Conservation (phyloP, 805 yeast species). For the Debaryomyces tyrocola region DNA sequence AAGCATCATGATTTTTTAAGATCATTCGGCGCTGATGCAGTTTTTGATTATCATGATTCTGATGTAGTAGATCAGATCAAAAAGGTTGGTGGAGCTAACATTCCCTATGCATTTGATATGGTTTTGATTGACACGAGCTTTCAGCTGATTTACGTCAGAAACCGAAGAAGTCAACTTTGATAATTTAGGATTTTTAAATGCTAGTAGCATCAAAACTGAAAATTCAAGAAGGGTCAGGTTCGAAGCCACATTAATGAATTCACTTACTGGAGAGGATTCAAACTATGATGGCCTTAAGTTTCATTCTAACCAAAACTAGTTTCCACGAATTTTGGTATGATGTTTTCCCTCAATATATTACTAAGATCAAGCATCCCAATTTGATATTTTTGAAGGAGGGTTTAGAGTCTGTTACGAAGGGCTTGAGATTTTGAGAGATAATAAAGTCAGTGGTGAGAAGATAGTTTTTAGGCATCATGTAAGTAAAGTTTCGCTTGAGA, state of each 20-base stretch:
- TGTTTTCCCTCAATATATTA: constrained; percentile 17
- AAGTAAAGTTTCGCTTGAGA: no score
- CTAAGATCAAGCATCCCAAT: constrained; percentile 16
- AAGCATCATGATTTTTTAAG: constrained; percentile 22
- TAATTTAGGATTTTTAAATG: constrained; percentile 16
- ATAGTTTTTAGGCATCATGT: constrained; percentile 32
- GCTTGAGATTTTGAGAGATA: constrained; percentile 30
- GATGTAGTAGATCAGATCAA: constrained; percentile 23
- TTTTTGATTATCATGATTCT: constrained; percentile 27
- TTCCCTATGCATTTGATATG: constrained; percentile 25
- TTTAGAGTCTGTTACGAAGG: constrained; percentile 33
- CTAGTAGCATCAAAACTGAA: constrained; percentile 7
- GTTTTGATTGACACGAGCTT: constrained; percentile 19
- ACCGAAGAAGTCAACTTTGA: constrained; percentile 19
- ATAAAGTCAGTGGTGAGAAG: constrained; percentile 46
- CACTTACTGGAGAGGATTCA: constrained; percentile 11
- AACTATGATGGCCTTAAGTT: constrained; percentile 5
- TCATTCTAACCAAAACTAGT: constrained; percentile 8
- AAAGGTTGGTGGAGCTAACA: constrained; percentile 15
- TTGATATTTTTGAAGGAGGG: constrained; percentile 27
- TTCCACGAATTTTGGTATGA: constrained; percentile 22
- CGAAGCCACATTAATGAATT: constrained; percentile 13
- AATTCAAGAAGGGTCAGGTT: constrained; percentile 11
- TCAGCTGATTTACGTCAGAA: constrained; percentile 17
- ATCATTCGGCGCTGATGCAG: constrained; percentile 29